Base-by-base conservation (phyloP, 1,139 yeast species). In the Pichia sp. region DNA sequence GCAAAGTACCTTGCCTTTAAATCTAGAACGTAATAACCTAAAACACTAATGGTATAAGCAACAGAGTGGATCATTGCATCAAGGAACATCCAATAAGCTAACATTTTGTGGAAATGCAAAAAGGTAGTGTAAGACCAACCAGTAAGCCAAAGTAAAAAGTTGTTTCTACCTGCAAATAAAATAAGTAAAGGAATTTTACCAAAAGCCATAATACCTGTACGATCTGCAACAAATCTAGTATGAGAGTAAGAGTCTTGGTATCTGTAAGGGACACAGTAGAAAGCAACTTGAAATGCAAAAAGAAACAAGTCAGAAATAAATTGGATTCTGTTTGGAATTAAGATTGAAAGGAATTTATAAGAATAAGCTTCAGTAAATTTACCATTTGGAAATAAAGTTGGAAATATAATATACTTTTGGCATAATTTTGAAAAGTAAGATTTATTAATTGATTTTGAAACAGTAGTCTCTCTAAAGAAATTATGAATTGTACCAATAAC, bases 161-260 rank as follows among this genome's bases (percentile, higher is more conserved):
- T 80, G 56, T 80, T 80, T 48, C 87, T 64, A 5, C 85, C 83
- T 0, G 79, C 83, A 62, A 79, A 70, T 13, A 72, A 48, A n/a
- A 72, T 61, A 16, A 71, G 48, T 3, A 70, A 51, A 0, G 78
- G 78, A 54, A 70, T 60, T 48, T 69, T 53, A 10, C 68, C 63
- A 45, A 72, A 68, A 9, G 72, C 63, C 18, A 73, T 47, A n/a
- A 72, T 61, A 43, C 78, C 70, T 0, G 73, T 57, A 46, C 80
- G 59, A 20, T 70, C 76, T 1, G 74, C 76, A 36, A 64, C 69
- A 27, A 75, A 54, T 30, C 78, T 63, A 0, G 83, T 83, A 51
- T 73, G 54, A 46, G 74, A 61, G 5, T n/a, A 4, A 3, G 26
- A 20, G 41, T 31, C 6, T 18, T 18, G 3, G 2, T 42, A 31